Evolutionary conservation across 2,329 filamentous ascomycete genomes (phyloP).

Genomic region (Pseudohalonectria lignicola): DNA sequence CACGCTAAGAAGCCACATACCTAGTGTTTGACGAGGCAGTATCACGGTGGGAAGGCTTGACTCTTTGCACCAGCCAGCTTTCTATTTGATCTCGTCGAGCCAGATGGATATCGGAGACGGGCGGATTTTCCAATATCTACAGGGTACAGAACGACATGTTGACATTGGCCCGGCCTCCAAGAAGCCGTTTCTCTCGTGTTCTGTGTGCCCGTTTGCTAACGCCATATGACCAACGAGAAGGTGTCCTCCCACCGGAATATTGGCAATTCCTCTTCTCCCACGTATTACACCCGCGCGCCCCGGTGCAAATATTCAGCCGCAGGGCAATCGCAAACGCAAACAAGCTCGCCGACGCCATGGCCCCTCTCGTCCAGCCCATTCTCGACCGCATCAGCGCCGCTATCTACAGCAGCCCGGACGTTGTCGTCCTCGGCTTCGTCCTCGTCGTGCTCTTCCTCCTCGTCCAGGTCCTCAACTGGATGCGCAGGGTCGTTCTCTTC

Average conservation of each 20-base stretch:
- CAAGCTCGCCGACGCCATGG: slow-evolving; percentile 17
- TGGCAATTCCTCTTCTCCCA: slow-evolving; percentile 37
- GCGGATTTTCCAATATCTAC: neutral
- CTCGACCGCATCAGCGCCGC: slow-evolving; percentile 26
- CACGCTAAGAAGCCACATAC: too few species aligned
- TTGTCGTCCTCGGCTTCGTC: slow-evolving; percentile 32
- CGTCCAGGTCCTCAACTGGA: slow-evolving; percentile 57
- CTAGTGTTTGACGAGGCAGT: too few species aligned
- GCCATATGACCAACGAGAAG: slow-evolving; percentile 5
- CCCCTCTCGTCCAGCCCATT: slow-evolving; percentile 30
- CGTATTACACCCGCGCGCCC: slow-evolving; percentile 32
- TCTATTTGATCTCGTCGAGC: too few species aligned
- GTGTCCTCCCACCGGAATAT: slow-evolving; percentile 24
- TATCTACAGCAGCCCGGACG: slow-evolving; percentile 26
- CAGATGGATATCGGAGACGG: neutral
- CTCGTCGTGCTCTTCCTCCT: slow-evolving; percentile 46
- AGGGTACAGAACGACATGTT: too few species aligned
- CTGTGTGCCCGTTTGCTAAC: too few species aligned
- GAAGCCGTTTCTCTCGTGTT: too few species aligned
- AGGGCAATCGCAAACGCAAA: slow-evolving; percentile 19
- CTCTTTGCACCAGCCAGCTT: too few species aligned
- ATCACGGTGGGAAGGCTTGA: too few species aligned
- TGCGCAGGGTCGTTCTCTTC: slow-evolving; percentile 63
- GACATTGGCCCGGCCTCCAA: too few species aligned
- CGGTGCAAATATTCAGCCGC: slow-evolving; percentile 28